Evolutionary conservation across 2,329 filamentous ascomycete species (phyloP), one percentile per base, ranked within the genome.

Genomic region (Nigrospora sphaerica): DNA sequence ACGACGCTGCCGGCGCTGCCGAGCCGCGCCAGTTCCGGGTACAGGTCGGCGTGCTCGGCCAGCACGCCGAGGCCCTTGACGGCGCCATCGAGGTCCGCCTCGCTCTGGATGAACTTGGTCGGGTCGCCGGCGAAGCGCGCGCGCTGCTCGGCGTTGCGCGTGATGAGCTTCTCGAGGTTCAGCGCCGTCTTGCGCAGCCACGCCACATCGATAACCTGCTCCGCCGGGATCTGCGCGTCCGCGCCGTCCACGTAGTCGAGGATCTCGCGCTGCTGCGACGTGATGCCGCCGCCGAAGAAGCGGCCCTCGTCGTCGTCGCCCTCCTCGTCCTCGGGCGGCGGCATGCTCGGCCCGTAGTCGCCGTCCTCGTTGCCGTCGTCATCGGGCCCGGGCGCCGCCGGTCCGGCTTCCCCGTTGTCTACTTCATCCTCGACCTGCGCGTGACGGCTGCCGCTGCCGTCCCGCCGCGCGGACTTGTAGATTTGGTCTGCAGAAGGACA

Each of bases 201-300:
- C 1, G 84, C 70, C 2, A 72, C 69, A 64, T 98, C 91, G 52
- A 95, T 86, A 64, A 85, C 91, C 56, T 95, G 89, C 52, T 59
- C 60, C 11, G 62, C 50, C 38, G 63, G 57, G 32, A 62, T 62
- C 10, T 67, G 64, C 23, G 62, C 64, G 17, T 65, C 66, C 59
- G 57, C 52, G 36, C 50, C 59, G 42, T 96, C 89, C 51, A 98
- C 81, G 61, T 86, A 97, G 66, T 97, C 87, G 59, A 98, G 77
- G 17, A 93, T 88, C 56, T 90, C 80, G 3, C 83, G 84, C 54
- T 95, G 89, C 54, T 88, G 78, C 48, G 83, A 77, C 23, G 85
- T 88, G 57, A 98, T 85, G 32, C 93, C 93, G 45, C 90, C 88
- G 38, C 92, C 93, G 57, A 96, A 98, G 72, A 98, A 98, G 12